These are phyloP conservation scores for Penicillium simplicissimum DNA, from an alignment of 495 filamentous ascomycete species.

Conservation along the genomic window DNA sequence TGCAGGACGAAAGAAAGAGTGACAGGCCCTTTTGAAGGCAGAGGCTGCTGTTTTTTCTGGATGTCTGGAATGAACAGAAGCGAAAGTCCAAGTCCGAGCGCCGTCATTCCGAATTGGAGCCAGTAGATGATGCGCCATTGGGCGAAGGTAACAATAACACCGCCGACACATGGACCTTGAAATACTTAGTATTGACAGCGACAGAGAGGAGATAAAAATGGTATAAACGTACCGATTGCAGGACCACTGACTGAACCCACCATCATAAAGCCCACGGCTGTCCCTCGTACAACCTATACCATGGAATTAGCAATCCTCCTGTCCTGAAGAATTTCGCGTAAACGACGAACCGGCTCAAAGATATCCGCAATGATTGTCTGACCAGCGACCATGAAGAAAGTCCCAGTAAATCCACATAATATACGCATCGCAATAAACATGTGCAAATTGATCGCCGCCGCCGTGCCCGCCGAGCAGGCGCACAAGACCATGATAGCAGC, in stretches of 20 bases:
- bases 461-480: conserved; percentile 38
- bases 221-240: conserved; percentile 49
- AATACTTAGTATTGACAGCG: background rate
- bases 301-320: conserved; percentile 4
- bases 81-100: conserved; percentile 39
- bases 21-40: background rate
- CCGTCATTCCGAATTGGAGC: conserved; percentile 55
- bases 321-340: background rate
- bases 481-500: conserved; percentile 41
- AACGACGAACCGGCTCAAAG: conserved; percentile 41
- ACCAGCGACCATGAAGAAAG: conserved; percentile 49
- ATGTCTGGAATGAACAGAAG: conserved; percentile 44
- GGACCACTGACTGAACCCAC: conserved; percentile 56
- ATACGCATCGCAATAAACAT: conserved; percentile 46
- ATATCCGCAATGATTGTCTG: conserved; percentile 51
- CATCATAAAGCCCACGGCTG: conserved; percentile 56
- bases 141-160: conserved; percentile 57
- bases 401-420: conserved; percentile 44
- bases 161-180: conserved; percentile 47
- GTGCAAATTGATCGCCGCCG: conserved; percentile 33
- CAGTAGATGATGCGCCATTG: conserved; percentile 61
- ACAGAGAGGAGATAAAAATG: background rate
- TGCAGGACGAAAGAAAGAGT: conserved; percentile 18
- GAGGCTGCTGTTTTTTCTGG: conserved; percentile 15
- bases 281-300: conserved; percentile 53